Evolutionary conservation across 768 basidiomycete species (phyloP), one percentile per base, ranked within the genome.

Genomic region (Kwoniella dendrophila): DNA sequence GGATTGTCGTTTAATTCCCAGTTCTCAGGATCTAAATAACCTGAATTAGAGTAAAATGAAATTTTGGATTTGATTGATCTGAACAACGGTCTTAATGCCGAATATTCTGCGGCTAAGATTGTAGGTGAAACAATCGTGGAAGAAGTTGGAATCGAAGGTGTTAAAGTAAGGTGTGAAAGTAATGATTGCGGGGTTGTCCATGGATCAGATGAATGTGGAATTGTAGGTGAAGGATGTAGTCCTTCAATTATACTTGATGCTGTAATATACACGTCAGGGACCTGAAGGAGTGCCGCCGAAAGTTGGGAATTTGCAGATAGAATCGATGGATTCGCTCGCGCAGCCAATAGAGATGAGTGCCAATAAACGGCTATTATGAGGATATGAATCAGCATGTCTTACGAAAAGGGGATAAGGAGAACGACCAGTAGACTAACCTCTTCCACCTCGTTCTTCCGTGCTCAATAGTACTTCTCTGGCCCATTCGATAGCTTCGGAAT

Each of bases 81-180:
- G 66, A 72, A 75, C 1, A 71, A 56, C 2, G 74, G 74, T 27
- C 71, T 57, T 16, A 75, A 67, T 6, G 62, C 22, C 2, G 70
- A 50, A 59, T 75, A 75, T 14, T 61, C 68, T n/a, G 69, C 66
- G 0, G 67, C 34, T 36, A 67, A 66, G 48, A 63, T 62, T 4
- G 71, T 50, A 20, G 69, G 47, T 16, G 63, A 41, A 7, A 71
- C 33, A 33, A 58, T 20, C 11, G 49, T 43, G 1, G 30, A 27
- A 18, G 68, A 43, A 4, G 62, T 34, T 12, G 62, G 30, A n/a
- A 61, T 47, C 3, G 66, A 20, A 11, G 68, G 68, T 11, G 71
- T 56, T 4, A 75, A 59, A 11, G 69, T 41, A n/a, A 58, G 47
- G 32, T 55, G 56, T 5, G 66, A 57, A 36, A 36, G 22, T 3